Base-by-base conservation (phyloP, 129 eudicot species). In the Pittosporum tobira region DNA sequence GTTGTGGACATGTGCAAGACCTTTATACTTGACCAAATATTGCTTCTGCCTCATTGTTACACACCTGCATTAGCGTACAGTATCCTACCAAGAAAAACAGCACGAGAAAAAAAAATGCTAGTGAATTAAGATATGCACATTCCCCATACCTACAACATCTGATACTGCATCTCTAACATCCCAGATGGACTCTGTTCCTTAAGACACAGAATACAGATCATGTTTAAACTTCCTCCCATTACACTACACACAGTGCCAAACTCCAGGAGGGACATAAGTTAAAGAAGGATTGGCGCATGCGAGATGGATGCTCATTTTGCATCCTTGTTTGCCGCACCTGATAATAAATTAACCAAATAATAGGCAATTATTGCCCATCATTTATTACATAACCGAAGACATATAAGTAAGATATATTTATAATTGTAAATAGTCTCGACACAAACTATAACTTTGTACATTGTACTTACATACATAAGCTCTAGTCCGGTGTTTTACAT, bases 221-320 rank as follows among this genome's bases (percentile, higher is more conserved):
- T 28, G 59, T 44, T 61, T 31, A 11, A 68, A 64, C 78, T 40
- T 56, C 42, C 70, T 65, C 49, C 53, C 54, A 5, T 45, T 62
- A 59, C 86, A 80, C 69, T 61, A 66, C 53, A 31, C 23, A 58
- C 86, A 80, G 48, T 75, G 48, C 86, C 86, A 80, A 52, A 56
- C 46, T 24, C 72, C 71, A 45, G 62, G 75, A 51, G 62, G 66
- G 19, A 27, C 22, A 61, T 48, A 40, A 21, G 64, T 59, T 22
- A 63, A 45, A 25, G 72, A 70, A 62, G 71, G 77, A 19, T 54
- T 45, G 48, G 71, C 65, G 61, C 75, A 64, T 29, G 75, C 43
- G 23, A 50, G 50, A 51, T 74, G 88, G 56, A 74, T 71, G 30
- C 74, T 64, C 71, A 67, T 68, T 31, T 27, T 50, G 75, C 73